Conservation (phyloP, 345 rosid genomes). For the Eucalyptus sp. region DNA sequence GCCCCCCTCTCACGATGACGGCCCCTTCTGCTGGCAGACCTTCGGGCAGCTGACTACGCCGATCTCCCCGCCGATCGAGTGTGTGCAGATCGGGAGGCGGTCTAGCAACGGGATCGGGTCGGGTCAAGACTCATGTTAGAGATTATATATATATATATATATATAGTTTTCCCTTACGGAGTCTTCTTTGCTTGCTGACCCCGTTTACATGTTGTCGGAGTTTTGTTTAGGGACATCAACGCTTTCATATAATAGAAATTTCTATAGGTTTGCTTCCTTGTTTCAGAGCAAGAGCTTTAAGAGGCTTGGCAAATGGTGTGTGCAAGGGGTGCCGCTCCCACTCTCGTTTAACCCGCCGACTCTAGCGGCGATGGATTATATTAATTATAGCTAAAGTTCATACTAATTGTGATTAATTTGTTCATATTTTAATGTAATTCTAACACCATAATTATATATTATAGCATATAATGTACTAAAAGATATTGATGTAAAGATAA, state of each 20-base stretch:
- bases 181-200: background rate
- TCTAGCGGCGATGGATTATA: background rate
- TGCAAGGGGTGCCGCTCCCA: no score
- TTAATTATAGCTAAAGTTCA: background rate
- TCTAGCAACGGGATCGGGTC: background rate
- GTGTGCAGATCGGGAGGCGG: background rate
- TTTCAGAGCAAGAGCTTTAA: background rate
- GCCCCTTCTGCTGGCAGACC: background rate
- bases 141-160: background rate
- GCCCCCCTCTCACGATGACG: background rate
- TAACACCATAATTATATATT: background rate
- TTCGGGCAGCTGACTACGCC: background rate
- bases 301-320: background rate
- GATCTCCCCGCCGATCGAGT: background rate
- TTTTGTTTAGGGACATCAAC: background rate
- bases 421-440: background rate
- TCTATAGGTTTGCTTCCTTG: background rate
- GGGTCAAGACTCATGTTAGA: background rate
- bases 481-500: background rate
- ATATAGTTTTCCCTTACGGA: background rate
- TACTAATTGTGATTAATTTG: background rate
- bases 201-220: background rate
- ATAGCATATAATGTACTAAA: background rate
- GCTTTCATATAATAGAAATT: background rate
- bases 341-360: background rate